Conservation (phyloP, 371 early-diverging fungal species). For the Dentiscutata heterogama region DNA sequence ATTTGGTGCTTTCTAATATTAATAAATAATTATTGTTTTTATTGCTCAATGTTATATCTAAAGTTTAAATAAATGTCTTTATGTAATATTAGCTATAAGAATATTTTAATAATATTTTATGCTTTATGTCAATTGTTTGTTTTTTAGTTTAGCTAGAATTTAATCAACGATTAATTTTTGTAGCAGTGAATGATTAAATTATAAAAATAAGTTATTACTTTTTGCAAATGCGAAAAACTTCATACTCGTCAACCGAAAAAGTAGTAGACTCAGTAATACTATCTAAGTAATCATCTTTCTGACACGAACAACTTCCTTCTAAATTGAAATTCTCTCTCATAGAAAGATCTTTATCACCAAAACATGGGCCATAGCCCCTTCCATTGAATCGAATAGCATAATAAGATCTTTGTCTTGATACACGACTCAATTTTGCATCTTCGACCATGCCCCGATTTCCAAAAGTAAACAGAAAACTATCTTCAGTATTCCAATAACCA, state of each 20-base stretch:
- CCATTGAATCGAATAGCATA: constrained; percentile 46
- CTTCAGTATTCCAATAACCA: constrained; percentile 41
- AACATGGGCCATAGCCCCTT: constrained; percentile 38
- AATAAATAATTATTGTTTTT: too few species aligned
- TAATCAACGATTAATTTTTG: not conserved
- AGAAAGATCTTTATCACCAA: constrained; percentile 42
- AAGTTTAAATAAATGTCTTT: too few species aligned
- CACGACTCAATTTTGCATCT: constrained; percentile 35
- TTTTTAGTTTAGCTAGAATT: not conserved
- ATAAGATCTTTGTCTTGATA: constrained; percentile 26
- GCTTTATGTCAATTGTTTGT: too few species aligned
- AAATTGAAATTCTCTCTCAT: constrained; percentile 36
- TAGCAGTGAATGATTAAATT: not conserved
- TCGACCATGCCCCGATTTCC: constrained; percentile 31
- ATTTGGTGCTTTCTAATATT: too few species aligned
- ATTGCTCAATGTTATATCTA: too few species aligned
- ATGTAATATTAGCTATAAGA: too few species aligned
- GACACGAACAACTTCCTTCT: constrained; percentile 36
- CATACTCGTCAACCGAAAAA: constrained; percentile 40
- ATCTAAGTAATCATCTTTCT: constrained; percentile 34
- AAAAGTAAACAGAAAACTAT: constrained; percentile 41
- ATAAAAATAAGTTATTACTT: not conserved
- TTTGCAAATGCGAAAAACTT: constrained; percentile 28
- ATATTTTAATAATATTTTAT: too few species aligned
- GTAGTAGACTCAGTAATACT: constrained; percentile 24